Evolutionary conservation across 2,329 filamentous ascomycete species (phyloP), one percentile per base, ranked within the genome.

Genomic region (Chaetomiaceae sp.): DNA sequence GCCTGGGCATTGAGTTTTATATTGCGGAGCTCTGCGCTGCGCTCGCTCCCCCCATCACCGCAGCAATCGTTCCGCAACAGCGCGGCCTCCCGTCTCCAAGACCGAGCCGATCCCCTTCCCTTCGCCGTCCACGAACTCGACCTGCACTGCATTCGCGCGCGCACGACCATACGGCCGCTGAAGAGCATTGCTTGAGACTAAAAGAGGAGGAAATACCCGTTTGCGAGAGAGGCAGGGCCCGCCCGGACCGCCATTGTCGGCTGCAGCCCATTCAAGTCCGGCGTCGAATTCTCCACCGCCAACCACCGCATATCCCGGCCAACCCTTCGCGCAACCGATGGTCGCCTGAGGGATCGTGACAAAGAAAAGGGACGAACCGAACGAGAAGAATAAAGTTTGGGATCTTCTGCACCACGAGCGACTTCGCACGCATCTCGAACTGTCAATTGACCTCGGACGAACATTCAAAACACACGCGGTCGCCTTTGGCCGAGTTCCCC

Each of bases 1-100:
- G 39, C 20, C 44, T 38, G 42, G 55, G 61, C 57, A 61, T 60
- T 60, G 54, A 60, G 51, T 60, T 62, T 60, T 63, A 60, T 60
- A 61, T 62, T 63, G 54, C 56, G 54, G 58, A 59, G 59, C 53
- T 54, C 55, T 44, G 50, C 42, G 27, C 51, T 52, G 25, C 47
- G 46, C 44, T 47, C 48, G 37, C 10, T 19, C 14, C n/a, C 25
- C 21, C 51, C 51, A 54, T 57, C 56, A 56, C 55, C 50, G 54
- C 51, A 56, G 53, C 57, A 57, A 58, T 58, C 40, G 17, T 34
- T 46, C 42, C 40, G 31, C 48, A 46, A 39, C 46, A 46, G 17
- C 41, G 44, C 48, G 20, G 37, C 41, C 41, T 35, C 33, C 44
- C 44, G 39, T 44, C 27, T 27, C 35, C 21, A 45, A 41, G 16